A percentile compares a stretch with the other conserved stretches of the same genome.
Evolutionary conservation across 2,329 filamentous ascomycete genomes (phyloP).

Genomic region (Venturia effusa): DNA sequence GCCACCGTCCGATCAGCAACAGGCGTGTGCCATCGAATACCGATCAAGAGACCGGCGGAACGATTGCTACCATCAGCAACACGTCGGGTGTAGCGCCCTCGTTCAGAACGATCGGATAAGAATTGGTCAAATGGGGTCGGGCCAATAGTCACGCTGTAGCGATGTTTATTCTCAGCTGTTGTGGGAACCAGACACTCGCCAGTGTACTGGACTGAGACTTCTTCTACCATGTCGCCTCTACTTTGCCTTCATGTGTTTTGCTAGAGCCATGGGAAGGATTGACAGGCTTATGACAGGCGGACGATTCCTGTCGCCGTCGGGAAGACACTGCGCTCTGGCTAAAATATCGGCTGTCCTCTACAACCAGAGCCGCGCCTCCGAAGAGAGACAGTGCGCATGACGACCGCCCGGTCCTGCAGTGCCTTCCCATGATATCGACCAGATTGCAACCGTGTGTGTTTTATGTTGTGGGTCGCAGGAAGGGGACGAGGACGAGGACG

Average conservation of each 20-base stretch:
- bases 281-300: background rate
- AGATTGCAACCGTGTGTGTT: background rate
- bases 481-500: too few relatives aligned
- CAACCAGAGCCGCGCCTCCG: background rate
- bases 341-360: background rate
- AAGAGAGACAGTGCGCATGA: background rate
- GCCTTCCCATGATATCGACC: background rate
- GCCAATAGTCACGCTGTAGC: background rate
- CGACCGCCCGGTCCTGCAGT: background rate
- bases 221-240: background rate
- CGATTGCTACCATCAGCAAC: conserved; percentile 7
- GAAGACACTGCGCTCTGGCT: background rate
- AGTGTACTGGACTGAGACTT: conserved; percentile 2
- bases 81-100: background rate
- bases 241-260: background rate
- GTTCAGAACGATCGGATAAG: background rate
- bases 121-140: background rate
- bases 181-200: background rate
- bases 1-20: background rate
- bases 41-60: background rate
- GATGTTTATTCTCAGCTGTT: background rate
- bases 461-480: background rate
- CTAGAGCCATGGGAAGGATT: conserved; percentile 3
- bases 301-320: background rate
- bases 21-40: background rate